Evolutionary conservation across 164 flowering plant species (phyloP), one percentile per base, ranked within the genome.

Genomic region (Malania oleifera): DNA sequence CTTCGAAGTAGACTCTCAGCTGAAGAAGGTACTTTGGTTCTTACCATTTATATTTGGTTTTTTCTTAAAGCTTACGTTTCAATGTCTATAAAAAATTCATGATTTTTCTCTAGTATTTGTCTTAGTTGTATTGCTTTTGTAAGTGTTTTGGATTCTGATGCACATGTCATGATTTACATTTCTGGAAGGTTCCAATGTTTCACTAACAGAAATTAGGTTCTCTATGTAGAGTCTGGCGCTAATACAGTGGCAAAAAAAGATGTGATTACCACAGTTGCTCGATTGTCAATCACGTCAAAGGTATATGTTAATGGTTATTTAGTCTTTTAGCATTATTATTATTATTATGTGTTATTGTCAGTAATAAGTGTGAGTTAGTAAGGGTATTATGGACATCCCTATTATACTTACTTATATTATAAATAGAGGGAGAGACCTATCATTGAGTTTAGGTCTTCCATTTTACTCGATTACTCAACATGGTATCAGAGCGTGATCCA

Each of bases 1-100:
- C 87, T 93, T 51, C 81, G 85, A 59, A 86, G 95, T 70, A 81
- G 91, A 68, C 86, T 90, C 52, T 80, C 99, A 60, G 64, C 73
- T 40, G 77, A 71, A 69, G 92, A 82, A 83, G 96, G 91, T 78
- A 60, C 13, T 44, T 43, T 49, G 15, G 19, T 58, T 26, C 23
- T 48, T 19, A 31, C 19, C 27, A 25, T n/a, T 29, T n/a, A n/a
- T n/a, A 18, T 22, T 45, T 12, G 31, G 3, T 10, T 7, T 19
- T 59, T 59, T 46, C 11, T 34, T 29, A 35, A 38, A 15, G 23
- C 29, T n/a, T 26, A 1, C 8, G 6, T 9, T 18, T 29, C 18
- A n/a, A 11, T 31, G n/a, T n/a, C n/a, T n/a, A n/a, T n/a, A n/a
- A n/a, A 22, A 38, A 31, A 40, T 31, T 24, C 48, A 27, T 46